Conservation (phyloP, 2,329 filamentous ascomycete species). For the Septoria petroselini region DNA sequence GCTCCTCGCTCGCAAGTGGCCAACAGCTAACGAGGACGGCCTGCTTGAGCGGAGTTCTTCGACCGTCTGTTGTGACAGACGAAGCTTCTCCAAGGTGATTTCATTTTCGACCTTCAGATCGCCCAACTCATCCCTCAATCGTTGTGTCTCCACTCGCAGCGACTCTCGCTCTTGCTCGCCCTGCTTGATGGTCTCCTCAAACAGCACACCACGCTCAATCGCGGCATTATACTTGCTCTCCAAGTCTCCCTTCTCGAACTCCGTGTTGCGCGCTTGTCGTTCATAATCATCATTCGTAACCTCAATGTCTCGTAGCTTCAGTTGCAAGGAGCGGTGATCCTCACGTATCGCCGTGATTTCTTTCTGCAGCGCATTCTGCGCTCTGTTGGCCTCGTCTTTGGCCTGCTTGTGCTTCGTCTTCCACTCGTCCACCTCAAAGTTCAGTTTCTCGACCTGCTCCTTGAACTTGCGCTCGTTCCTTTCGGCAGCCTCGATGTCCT, state of each 20-base stretch:
- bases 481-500: constrained; percentile 92
- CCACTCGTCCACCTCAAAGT: constrained; percentile 95
- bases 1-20: constrained; percentile 46
- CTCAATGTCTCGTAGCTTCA: constrained; percentile 88
- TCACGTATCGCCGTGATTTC: constrained; percentile 92
- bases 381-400: constrained; percentile 79
- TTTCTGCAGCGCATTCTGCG: constrained; percentile 85
- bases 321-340: constrained; percentile 72
- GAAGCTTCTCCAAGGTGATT: constrained; percentile 89
- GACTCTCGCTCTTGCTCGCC: constrained; percentile 89
- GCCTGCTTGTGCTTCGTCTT: constrained; percentile 98
- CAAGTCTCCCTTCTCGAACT: constrained; percentile 80
- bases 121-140: constrained; percentile 82
- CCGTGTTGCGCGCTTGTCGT: constrained; percentile 90
- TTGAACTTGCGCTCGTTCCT: constrained; percentile 83
- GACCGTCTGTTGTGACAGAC: constrained; percentile 59
- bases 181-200: constrained; percentile 89
- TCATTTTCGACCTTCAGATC: constrained; percentile 94
- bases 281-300: constrained; percentile 98
- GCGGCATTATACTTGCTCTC: constrained; percentile 95
- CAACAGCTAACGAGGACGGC: constrained; percentile 49
- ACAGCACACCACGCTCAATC: constrained; percentile 85
- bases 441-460: constrained; percentile 79
- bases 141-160: constrained; percentile 85
- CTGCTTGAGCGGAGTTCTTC: constrained; percentile 52